Percentiles rank a stretch among this genome's conserved stretches.
phyloP scores from a whole-genome alignment of 1,139 yeast genomes.

The Sugiyamaella novakii region DNA sequence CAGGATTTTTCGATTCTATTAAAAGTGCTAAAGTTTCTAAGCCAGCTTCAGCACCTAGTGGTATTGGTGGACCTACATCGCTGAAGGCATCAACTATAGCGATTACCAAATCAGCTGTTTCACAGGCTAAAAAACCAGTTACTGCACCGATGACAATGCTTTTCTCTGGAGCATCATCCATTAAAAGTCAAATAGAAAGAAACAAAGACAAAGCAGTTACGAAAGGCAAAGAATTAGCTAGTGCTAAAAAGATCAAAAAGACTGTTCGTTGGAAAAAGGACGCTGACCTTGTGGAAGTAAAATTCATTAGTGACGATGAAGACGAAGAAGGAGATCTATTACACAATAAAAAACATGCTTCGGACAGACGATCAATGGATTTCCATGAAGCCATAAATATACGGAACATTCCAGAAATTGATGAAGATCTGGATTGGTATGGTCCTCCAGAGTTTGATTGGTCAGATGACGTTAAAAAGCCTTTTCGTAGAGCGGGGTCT shows the following conservation, averaged over 20 bases:
- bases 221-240: constrained; percentile 10
- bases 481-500: constrained; percentile 30
- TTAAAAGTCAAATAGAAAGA: constrained; percentile 25
- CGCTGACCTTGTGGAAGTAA: constrained; percentile 46
- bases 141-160: constrained; percentile 23
- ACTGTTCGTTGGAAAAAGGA: constrained; percentile 44
- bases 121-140: constrained; percentile 19
- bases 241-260: constrained; percentile 28
- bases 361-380: constrained; percentile 36
- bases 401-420: constrained; percentile 31
- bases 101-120: constrained; percentile 5
- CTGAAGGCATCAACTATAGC: not conserved
- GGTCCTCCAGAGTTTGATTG: constrained; percentile 38
- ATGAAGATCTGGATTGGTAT: constrained; percentile 39
- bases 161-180: constrained; percentile 25
- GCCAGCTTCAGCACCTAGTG: not conserved
- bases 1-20: constrained; percentile 13
- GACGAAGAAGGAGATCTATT: constrained; percentile 32
- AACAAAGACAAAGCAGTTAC: constrained; percentile 18
- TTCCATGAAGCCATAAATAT: constrained; percentile 39
- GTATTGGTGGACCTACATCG: constrained; percentile 7
- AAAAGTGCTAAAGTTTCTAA: constrained; percentile 13
- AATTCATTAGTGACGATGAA: constrained; percentile 46
- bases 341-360: constrained; percentile 26
- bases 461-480: constrained; percentile 17